phyloP scores from a whole-genome alignment of 1,284 basidiomycete species.

The Apiotrichum akiyoshidainum region DNA sequence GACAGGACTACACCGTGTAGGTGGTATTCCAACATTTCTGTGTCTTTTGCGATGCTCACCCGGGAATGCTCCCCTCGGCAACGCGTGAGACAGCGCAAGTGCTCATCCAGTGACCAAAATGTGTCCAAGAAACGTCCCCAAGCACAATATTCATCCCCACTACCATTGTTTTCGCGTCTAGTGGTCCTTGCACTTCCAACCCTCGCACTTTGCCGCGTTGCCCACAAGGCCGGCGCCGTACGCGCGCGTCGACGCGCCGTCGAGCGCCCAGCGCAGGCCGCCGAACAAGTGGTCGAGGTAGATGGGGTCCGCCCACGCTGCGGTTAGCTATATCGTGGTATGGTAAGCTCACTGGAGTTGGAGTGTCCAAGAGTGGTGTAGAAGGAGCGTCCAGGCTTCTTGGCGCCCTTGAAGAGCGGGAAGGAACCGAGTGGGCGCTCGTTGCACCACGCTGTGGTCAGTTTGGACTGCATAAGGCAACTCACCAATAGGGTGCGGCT shows the following conservation, averaged over 20 bases:
- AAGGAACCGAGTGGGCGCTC: constrained; percentile 62
- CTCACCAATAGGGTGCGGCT: constrained; percentile 47
- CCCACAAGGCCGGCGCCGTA: constrained; percentile 46
- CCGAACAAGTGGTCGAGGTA: constrained; percentile 68
- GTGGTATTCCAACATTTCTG: no score
- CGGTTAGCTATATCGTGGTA: background rate
- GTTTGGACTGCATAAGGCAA: background rate
- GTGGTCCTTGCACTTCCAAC: no score
- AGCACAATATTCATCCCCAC: no score
- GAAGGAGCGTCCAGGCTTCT: constrained; percentile 66
- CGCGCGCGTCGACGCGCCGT: constrained; percentile 52
- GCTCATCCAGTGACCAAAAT: no score
- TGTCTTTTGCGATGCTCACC: no score
- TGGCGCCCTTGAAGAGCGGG: constrained; percentile 39
- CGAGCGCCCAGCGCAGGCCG: constrained; percentile 68
- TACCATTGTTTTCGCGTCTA: no score
- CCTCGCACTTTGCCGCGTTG: constrained; percentile 15
- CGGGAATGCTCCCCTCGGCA: no score
- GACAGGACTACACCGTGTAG: no score
- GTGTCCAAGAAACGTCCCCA: no score
- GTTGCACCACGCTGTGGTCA: constrained; percentile 63
- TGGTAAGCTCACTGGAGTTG: constrained; percentile 54
- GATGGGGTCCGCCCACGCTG: constrained; percentile 56
- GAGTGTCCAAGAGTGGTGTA: constrained; percentile 75
- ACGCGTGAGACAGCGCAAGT: no score